Evolutionary conservation across 805 yeast genomes (phyloP).

Genomic region (Yamadazyma laniorum): DNA sequence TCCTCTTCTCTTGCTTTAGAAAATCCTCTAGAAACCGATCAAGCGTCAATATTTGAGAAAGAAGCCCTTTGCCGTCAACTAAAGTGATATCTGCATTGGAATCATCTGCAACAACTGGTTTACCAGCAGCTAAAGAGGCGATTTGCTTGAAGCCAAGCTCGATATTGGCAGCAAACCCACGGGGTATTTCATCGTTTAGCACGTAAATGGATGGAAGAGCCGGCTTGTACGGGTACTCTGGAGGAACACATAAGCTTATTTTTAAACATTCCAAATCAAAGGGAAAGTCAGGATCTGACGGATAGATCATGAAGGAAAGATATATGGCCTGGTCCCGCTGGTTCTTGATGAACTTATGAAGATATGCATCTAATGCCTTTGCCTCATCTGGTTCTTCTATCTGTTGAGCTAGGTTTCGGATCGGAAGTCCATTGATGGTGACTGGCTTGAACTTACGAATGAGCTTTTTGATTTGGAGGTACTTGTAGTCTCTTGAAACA

Average conservation of each 20-base stretch:
- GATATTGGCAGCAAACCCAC: slow-evolving; percentile 65
- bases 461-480: slow-evolving; percentile 33
- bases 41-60: slow-evolving; percentile 53
- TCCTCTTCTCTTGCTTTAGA: slow-evolving; percentile 56
- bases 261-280: slow-evolving; percentile 56
- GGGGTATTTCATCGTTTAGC: slow-evolving; percentile 64
- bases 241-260: slow-evolving; percentile 54
- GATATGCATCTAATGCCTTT: slow-evolving; percentile 16
- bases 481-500: slow-evolving; percentile 18
- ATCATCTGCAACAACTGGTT: neutral
- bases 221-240: slow-evolving; percentile 47
- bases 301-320: slow-evolving; percentile 46
- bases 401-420: slow-evolving; percentile 11
- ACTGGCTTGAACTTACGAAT: slow-evolving; percentile 30
- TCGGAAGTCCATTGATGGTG: slow-evolving; percentile 35
- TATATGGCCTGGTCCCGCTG: slow-evolving; percentile 28
- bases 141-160: slow-evolving; percentile 61
- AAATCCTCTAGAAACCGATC: slow-evolving; percentile 59
- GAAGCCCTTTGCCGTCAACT: slow-evolving; percentile 49
- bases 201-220: slow-evolving; percentile 52
- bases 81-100: slow-evolving; percentile 22
- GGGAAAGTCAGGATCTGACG: slow-evolving; percentile 74
- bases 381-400: slow-evolving; percentile 8
- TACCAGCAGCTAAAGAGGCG: slow-evolving; percentile 20
- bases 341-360: slow-evolving; percentile 17